Evolutionary conservation across 805 yeast species (phyloP), one percentile per base, ranked within the genome.

Genomic region (Candida anglica): DNA sequence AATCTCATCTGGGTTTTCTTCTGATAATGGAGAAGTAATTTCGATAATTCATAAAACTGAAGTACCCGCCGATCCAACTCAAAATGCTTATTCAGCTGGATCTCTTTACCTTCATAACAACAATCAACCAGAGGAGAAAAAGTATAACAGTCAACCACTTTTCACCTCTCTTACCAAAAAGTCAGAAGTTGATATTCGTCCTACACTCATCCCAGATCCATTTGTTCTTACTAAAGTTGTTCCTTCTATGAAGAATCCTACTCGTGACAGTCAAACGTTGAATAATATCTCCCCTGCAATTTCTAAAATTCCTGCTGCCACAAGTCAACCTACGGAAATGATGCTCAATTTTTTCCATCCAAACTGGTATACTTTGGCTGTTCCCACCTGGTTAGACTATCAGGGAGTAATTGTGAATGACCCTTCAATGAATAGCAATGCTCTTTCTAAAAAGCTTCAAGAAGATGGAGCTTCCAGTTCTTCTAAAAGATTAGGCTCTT

Each of bases 151-250:
- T 26, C 69, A 76, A 19, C 95, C 96, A 10, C 65, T 93, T 32
- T 91, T 93, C 52, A 73, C 95, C 5, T 81, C 95, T 0, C 59
- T 81, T 23, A 70, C 75, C 21, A 71, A 75, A 19, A 82, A 77
- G 47, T 86, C 97, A 0, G 63, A 73, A 15, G 59, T 88, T 33
- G 98, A 93, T 52, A 75, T 80, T 28, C 76, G 95, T 41, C 79
- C 77, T 32, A 75, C 84, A 2, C 60, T 71, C 2, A 70, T 84
- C 3, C 86, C 86, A 7, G 80, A 79, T 19, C 80, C 81, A 10
- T 81, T 85, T 49, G 69, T 71, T 30, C 52, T 79, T n/a, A 66
- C 88, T 20, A 79, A 79, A 40, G 76, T 86, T 2, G 60, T 86
- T 17, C 93, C 96, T 0, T 19, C 39, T 11, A 45, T 44, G 11